Percentiles rank a stretch among this genome's conserved stretches.
Evolutionary conservation across 257 asterid species (phyloP).

Genomic region (Orobanche coerulescens): DNA sequence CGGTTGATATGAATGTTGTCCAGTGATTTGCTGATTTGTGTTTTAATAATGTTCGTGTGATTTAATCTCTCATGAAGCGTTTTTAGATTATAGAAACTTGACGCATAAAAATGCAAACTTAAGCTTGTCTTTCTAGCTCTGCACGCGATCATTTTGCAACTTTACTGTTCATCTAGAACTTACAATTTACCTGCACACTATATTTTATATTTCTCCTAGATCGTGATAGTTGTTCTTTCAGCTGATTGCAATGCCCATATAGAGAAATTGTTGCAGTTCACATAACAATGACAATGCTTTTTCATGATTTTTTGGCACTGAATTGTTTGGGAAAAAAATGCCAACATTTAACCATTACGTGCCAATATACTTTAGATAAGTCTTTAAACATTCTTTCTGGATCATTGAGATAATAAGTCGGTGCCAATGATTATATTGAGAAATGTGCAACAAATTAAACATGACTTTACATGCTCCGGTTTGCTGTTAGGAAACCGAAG

Average conservation of each 20-base stretch:
- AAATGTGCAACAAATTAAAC: neutral
- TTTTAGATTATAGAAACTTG: neutral
- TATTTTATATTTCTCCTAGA: too few relatives aligned
- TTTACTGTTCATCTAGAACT: too few relatives aligned
- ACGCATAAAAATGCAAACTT: too few relatives aligned
- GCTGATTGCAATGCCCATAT: too few relatives aligned
- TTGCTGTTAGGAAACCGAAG: too few relatives aligned
- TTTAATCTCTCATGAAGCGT: neutral
- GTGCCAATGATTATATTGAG: neutral
- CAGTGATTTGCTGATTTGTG: neutral
- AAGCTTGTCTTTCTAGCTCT: neutral
- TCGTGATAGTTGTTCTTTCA: too few relatives aligned
- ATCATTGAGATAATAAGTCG: neutral
- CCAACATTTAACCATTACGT: neutral
- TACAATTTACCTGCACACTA: too few relatives aligned
- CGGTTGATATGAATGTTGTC: neutral
- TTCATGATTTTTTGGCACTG: too few relatives aligned
- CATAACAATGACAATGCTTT: neutral
- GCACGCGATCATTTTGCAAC: too few relatives aligned
- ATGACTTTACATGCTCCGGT: neutral
- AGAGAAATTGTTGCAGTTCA: neutral
- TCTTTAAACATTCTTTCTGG: neutral
- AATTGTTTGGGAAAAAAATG: neutral
- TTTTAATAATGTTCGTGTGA: neutral
- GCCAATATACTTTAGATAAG: neutral